These are phyloP conservation scores for Parsonsia alboflavescens DNA, from an alignment of 257 asterid genomes.

Conservation along the genomic window DNA sequence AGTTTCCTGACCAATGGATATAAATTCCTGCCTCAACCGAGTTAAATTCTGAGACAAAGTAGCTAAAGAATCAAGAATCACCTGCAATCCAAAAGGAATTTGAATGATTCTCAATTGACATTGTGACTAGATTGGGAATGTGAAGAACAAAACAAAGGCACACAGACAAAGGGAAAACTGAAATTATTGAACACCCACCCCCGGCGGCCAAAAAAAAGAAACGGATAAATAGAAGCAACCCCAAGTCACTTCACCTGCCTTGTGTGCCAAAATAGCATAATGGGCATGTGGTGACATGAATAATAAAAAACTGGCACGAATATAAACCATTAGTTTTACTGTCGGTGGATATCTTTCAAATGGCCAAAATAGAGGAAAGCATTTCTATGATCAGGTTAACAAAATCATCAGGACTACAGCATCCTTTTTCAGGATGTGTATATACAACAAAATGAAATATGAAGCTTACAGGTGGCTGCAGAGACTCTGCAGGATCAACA, in stretches of 20 bases:
- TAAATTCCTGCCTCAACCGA: slow-evolving; percentile 74
- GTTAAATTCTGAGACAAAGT: slow-evolving; percentile 64
- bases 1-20: slow-evolving; percentile 48
- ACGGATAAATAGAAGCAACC: not conserved
- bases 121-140: not conserved
- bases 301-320: not conserved
- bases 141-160: not conserved
- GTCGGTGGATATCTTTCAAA: not conserved
- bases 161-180: not conserved
- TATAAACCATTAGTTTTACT: not conserved
- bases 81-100: slow-evolving; percentile 41
- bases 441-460: not conserved
- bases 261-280: not conserved
- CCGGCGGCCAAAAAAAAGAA: not conserved
- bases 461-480: slow-evolving; percentile 66
- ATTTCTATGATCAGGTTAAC: not conserved
- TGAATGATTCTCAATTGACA: not conserved
- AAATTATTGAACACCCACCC: not conserved
- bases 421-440: not conserved
- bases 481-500: slow-evolving; percentile 44
- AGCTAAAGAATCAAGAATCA: slow-evolving; percentile 71
- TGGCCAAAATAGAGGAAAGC: not conserved
- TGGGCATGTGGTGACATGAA: not conserved
- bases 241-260: not conserved
- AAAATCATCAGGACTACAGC: not conserved